phyloP scores from a whole-genome alignment of 169 alveolate genomes.

The Eimeria necatrix region DNA sequence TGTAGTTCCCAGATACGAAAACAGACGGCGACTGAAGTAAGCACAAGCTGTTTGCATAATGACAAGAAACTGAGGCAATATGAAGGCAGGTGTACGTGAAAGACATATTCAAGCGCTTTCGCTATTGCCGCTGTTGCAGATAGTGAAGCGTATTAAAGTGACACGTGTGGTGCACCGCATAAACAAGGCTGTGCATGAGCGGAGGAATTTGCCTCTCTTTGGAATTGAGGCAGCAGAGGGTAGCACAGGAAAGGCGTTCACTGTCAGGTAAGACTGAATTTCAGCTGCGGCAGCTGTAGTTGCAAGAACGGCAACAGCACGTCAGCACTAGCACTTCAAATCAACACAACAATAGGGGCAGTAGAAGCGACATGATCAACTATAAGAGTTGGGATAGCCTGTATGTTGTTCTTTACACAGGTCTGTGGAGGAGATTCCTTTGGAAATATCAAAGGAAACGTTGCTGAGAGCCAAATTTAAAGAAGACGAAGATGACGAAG shows the following conservation, averaged over 20 bases:
- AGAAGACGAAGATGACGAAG: slow-evolving; percentile 69
- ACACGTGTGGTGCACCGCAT: slow-evolving; percentile 81
- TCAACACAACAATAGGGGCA: neutral
- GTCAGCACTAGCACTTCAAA: neutral
- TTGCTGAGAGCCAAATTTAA: slow-evolving; percentile 39
- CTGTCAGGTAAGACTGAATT: slow-evolving; percentile 23
- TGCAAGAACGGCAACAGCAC: slow-evolving; percentile 2
- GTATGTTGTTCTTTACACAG: neutral
- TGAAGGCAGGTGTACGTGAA: no score
- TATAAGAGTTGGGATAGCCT: neutral
- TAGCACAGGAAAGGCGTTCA: slow-evolving; percentile 34
- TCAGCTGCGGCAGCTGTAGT: neutral
- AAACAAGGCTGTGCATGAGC: slow-evolving; percentile 85
- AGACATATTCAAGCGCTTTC: neutral
- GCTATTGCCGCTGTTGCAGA: slow-evolving; percentile 81
- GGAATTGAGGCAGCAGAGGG: slow-evolving; percentile 81
- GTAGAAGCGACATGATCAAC: slow-evolving; percentile 7
- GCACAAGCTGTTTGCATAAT: no score
- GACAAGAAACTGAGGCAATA: no score
- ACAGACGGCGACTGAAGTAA: no score
- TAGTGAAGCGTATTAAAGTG: slow-evolving; percentile 88
- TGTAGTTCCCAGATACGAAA: no score
- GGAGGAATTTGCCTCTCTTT: slow-evolving; percentile 85
- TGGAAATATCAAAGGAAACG: slow-evolving; percentile 58
- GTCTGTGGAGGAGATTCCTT: slow-evolving; percentile 50